Evolutionary conservation across 805 yeast species (phyloP).

Genomic region (Starmerella apis): DNA sequence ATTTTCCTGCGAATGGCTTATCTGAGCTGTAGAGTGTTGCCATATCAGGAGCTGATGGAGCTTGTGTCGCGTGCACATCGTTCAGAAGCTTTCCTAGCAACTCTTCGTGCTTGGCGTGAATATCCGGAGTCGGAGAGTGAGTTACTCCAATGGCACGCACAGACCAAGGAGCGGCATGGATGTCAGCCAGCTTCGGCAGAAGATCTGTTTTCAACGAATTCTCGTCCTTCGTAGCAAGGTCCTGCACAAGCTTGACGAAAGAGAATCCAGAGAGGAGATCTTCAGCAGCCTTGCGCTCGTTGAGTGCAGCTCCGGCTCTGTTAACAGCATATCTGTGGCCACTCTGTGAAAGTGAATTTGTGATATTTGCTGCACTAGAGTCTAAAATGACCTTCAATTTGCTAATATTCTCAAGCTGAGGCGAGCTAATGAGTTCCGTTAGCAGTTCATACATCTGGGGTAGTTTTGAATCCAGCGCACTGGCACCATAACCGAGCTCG

Average conservation of each 20-base stretch:
- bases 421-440: constrained; percentile 54
- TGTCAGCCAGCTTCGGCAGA: constrained; percentile 47
- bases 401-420: constrained; percentile 55
- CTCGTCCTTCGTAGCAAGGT: constrained; percentile 44
- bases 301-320: constrained; percentile 53
- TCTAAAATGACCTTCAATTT: constrained; percentile 67
- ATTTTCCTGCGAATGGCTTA: constrained; percentile 1
- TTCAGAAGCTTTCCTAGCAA: constrained; percentile 8
- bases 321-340: constrained; percentile 80
- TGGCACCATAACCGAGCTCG: constrained; percentile 21
- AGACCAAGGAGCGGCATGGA: constrained; percentile 25
- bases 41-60: constrained; percentile 13
- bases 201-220: constrained; percentile 43
- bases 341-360: constrained; percentile 68
- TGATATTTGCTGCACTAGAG: constrained; percentile 62
- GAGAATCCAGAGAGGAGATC: constrained; percentile 65
- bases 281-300: constrained; percentile 47
- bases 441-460: constrained; percentile 53
- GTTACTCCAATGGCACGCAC: constrained; percentile 26
- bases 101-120: constrained; percentile 11
- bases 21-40: constrained; percentile 3
- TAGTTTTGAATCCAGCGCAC: constrained; percentile 47
- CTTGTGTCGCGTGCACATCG: constrained; percentile 31
- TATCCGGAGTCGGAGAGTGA: constrained; percentile 22
- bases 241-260: constrained; percentile 60